Conservation (phyloP, 352 stramenopile species). For the Phytophthora cryptogea region DNA sequence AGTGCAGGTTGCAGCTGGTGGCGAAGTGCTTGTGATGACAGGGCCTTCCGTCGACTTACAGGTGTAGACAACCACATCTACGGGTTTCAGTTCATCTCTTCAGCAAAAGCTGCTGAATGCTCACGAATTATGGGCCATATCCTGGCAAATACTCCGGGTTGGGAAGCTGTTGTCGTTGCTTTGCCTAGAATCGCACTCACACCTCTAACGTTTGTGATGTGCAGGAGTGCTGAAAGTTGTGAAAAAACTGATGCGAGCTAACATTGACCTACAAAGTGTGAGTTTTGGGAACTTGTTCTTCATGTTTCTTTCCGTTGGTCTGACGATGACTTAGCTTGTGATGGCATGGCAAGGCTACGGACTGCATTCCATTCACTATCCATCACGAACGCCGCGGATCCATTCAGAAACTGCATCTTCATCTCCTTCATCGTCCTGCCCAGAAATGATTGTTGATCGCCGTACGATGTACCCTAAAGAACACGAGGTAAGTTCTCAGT, state of each 20-base stretch:
- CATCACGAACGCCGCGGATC: background rate
- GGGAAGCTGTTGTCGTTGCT: background rate
- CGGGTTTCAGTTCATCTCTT: conserved; percentile 53
- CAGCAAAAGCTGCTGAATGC: conserved; percentile 48
- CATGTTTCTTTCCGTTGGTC: background rate
- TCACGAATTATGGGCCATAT: conserved; percentile 53
- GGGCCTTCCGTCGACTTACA: conserved; percentile 47
- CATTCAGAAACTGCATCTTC: conserved; percentile 12
- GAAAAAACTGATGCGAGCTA: conserved; percentile 21
- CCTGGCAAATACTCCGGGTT: conserved; percentile 50
- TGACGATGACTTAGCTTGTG: conserved; percentile 25
- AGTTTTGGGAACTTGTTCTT: background rate
- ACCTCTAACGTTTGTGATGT: background rate
- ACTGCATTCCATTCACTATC: conserved; percentile 21
- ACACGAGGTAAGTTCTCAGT: background rate
- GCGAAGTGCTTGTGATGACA: conserved; percentile 25
- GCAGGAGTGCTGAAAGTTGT: conserved; percentile 22
- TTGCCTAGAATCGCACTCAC: background rate
- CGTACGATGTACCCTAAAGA: conserved; percentile 18
- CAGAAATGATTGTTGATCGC: background rate
- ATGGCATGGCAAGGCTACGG: conserved; percentile 33
- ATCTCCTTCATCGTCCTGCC: background rate
- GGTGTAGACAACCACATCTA: conserved; percentile 43
- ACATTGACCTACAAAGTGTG: conserved; percentile 25
- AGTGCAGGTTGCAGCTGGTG: conserved; percentile 47